Base-by-base conservation (phyloP, 1,284 basidiomycete genomes). In the Trichosporon faecale region DNA sequence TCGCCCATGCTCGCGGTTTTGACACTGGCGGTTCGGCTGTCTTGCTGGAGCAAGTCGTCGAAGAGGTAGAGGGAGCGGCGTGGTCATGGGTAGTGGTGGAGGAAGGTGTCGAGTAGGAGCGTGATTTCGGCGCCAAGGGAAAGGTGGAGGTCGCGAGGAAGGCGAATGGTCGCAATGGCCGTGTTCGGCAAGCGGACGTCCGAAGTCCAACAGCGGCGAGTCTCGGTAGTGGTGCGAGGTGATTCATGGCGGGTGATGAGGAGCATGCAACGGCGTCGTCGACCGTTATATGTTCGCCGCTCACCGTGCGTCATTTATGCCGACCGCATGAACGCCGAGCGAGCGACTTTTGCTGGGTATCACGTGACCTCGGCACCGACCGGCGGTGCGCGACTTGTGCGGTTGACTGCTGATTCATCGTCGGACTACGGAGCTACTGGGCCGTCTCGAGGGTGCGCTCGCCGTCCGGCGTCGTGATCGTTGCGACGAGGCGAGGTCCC, bases 391-490 rank as follows among this genome's bases (percentile, higher is more conserved):
- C 49, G 49, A 52, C 49, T 52, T 52, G 21, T 52, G 49, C 49
- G 21, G 49, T 11, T 0, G 7, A 21, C n/a, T 23, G 49, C 49
- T 52, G 49, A 52, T 52, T 52, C 49, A 52, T 52, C 49, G 9
- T 18, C 49, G 2, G 49, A n/a, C 40, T 52, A 52, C 49, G 18
- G n/a, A n/a, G 9, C 27, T 60, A 31, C 3, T 21, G 9, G 14
- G 7, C 27, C 18, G 27, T 31, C 27, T 61, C 27, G 21, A 68
- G 61, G 8, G 35, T 23, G 7, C 67, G 63, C 33, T 37, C 55
- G 25, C 67, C 67, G 21, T 29, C 21, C 2, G 67, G 67, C 16
- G 67, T 68, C 63, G 37, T 29, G n/a, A 68, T 65, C 14, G 49
- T 57, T 18, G 67, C 67, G 7, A 55, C 25, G 25, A 68, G 46